Base-by-base conservation (phyloP, 495 filamentous ascomycete genomes). In the Penicillium samsonianum region DNA sequence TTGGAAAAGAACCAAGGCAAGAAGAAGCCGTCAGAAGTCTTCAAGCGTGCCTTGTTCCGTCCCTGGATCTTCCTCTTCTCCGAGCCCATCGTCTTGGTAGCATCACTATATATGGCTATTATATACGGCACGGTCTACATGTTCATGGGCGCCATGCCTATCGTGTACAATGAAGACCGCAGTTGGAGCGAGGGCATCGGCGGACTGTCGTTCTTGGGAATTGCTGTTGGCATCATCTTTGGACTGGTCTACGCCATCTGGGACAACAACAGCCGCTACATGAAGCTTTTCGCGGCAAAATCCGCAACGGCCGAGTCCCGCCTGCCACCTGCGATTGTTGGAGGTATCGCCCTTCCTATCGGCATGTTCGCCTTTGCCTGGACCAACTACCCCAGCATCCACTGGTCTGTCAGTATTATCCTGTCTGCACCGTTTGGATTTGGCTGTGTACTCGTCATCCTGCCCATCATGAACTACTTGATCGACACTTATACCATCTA, bases 361-460 rank as follows among this genome's bases (percentile, higher is more conserved):
- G 77, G 77, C 11, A 62, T 87, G 8, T 87, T 87, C 68, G 77
- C 73, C 69, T 87, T 87, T 60, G 83, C 84, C 0, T 86, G 85
- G 84, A 86, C 87, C 1, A 85, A 87, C 40, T 78, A 82, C 22
- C 78, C 82, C 4, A 71, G 65, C 23, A 83, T 91, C 17, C 88
- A 91, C 67, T 91, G 81, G 81, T 35, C 33, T 6, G 14, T 14
- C 33, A 35, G 33, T 16, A 78, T 84, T 50, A 81, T 79, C 0
- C 76, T 76, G 16, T 82, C 90, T 48, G 76, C 83, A 12, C 81
- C 87, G 0, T 90, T 91, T 57, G 89, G 87, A 14, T 86, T 88
- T 49, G 85, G 86, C 17, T 81, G 86, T 74, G 84, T 88, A 0
- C 69, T 86, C n/a, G 80, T 90, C 20, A 89, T 90, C 73, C 76